Base-by-base conservation (phyloP, 148 eudicot species). In the Silene latifolia region DNA sequence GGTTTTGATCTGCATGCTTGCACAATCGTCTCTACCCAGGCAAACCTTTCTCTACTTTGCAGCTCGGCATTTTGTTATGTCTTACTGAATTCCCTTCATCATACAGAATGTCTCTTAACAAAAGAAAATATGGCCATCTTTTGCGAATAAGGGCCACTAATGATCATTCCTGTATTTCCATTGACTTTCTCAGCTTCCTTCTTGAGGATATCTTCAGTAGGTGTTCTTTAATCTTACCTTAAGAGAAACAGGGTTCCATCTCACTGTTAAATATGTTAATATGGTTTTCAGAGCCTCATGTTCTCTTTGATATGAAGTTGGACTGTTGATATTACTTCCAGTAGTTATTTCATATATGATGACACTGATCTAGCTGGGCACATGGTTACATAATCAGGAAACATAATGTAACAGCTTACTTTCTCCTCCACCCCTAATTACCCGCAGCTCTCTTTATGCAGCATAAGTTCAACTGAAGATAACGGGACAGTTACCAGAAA, bases 401-500 rank as follows among this genome's bases (percentile, higher is more conserved):
- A n/a, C 39, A 29, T 11, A 18, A 12, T 63, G 3, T 67, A 32
- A 70, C 39, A n/a, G 27, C n/a, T 66, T 73, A 72, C 54, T 71
- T 0, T 18, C 3, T 32, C 61, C 67, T 67, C 20, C 21, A 3
- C 29, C 42, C 42, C 20, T 54, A 15, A 15, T 27, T 39, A 2
- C 39, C 39, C 20, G 3, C 61, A 5, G 2, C 61, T 80, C 67
- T 42, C 19, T 48, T 68, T 78, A 39, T 75, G 27, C 86, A 88
- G 97, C 80, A 80, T 83, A 51, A 82, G 35, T 80, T 79, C 97
- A 23, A 87, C 59, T 67, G 86, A 91, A 81, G 84, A 88, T 74
- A 76, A 78, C 42, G 60, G 73, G 42, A 69, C 85, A 64, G 83
- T 79, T 70, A 76, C 72, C 57, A 83, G 76, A 60, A 83, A 85